Base-by-base conservation (phyloP, 2,329 filamentous ascomycete species). In the Curvularia eragrostidis region DNA sequence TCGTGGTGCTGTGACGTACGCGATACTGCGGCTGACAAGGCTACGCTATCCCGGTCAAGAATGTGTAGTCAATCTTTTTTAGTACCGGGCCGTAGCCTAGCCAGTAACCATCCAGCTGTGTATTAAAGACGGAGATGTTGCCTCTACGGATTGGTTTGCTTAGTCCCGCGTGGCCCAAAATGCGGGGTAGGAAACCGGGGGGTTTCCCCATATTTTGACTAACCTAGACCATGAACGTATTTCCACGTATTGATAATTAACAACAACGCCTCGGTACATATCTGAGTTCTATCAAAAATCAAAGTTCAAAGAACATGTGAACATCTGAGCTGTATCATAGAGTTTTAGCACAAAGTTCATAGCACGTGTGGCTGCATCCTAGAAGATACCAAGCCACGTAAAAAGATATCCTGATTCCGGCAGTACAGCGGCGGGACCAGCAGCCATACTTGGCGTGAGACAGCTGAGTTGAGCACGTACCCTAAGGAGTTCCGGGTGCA, bases 161-260 rank as follows among this genome's bases (percentile, higher is more conserved):
- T 52, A 41, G 30, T 48, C 48, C 48, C 48, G 55, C 54, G 42
- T 55, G 52, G 39, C 23, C 43, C 10, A 55, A 49, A 62, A 62
- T 48, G 62, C 59, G 62, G 62, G 59, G 62, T 62, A 64, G 52
- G 21, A 34, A 23, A 12, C 30, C 48, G 32, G 54, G 50, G 28
- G 19, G 18, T 19, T 48, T 56, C 52, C 39, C 56, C 53, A 59
- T 42, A 41, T 26, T 41, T 32, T 51, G 26, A 42, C 48, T 28
- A 24, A 26, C 42, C 26, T 12, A 51, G 23, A 42, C 49, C 5
- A 19, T 34, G 39, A 9, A 39, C 39, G 23, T 10, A 24, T 26
- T 18, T 18, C 19, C 23, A 28, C 38, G 15, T 26, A 49, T 39
- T 39, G 24, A 15, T 13, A 39, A 39, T 49, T n/a, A 49, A 49